Evolutionary conservation across 2,329 filamentous ascomycete species (phyloP).

Genomic region (Macrophomina phaseolina): DNA sequence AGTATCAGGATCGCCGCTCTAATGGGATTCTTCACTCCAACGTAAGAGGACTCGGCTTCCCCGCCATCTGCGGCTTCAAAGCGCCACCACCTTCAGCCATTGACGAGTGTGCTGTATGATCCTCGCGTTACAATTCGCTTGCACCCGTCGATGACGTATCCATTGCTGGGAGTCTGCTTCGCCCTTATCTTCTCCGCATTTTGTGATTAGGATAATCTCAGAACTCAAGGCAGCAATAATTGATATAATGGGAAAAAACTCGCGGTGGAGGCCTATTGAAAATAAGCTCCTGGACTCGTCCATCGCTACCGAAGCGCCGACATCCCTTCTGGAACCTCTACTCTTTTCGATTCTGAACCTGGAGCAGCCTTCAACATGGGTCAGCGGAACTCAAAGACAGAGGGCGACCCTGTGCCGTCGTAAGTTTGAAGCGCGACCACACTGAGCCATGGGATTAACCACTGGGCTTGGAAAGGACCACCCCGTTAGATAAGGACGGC

Average conservation of each 20-base stretch:
- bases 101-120: not conserved
- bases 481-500: not conserved
- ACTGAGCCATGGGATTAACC: not conserved
- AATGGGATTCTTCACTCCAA: not conserved
- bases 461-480: not conserved
- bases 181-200: constrained; percentile 15
- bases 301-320: too few relatives aligned
- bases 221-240: not conserved
- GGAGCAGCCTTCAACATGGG: not conserved
- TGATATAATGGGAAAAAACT: not conserved
- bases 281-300: too few relatives aligned
- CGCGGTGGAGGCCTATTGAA: too few relatives aligned
- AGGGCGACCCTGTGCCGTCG: not conserved
- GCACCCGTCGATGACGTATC: constrained; percentile 5
- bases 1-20: not conserved
- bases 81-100: not conserved
- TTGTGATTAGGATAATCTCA: not conserved
- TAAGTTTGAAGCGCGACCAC: not conserved
- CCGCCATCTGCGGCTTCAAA: not conserved
- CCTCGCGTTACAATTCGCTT: not conserved
- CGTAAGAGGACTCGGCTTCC: not conserved
- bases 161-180: not conserved
- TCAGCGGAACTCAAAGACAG: not conserved
- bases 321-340: too few relatives aligned
- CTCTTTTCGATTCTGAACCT: not conserved